Base-by-base conservation (phyloP, 306 rosid genomes). In the Ormosia semicastrata region DNA sequence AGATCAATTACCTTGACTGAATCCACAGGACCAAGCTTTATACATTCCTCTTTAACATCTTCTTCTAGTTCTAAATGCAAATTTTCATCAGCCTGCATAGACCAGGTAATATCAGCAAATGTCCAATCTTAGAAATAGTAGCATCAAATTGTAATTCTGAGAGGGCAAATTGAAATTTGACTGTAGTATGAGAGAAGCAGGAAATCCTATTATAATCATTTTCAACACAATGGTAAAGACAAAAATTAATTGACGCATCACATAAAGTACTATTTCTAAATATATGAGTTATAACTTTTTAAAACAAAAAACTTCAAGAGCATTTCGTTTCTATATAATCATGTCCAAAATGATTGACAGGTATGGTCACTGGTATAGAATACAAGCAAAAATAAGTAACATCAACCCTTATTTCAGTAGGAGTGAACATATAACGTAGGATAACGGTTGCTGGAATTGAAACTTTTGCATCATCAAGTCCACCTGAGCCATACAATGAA, bases 11-110 rank as follows among this genome's bases (percentile, higher is more conserved):
- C 99, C 96, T 92, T 95, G 82, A 95, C 93, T 0, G 79, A 85
- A 58, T 95, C 98, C 79, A 93, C 78, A 8, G 93, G 96, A 66
- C 99, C 99, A 87, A 95, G 87, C 87, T 90, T 95, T 57, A 41
- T 24, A 75, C 97, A 88, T 88, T 95, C 99, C 87, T 91, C 99
- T 85, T 89, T 79, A 85, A 95, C 94, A 70, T 95, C 99, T 66
- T 86, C 90, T 86, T 91, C 94, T 29, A 95, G 90, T 86, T 95
- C 99, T 70, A 72, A 71, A 66, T 80, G 81, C 65, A 95, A 73
- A 80, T 86, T 89, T 85, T 93, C 99, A 82, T 95, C 96, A 18
- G 90, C 94, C 98, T 95, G 89, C 53, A 81, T 54, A 67, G 52
- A 83, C 73, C 46, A 39, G 59, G 68, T 75, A 41, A 77, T 41